Percentiles rank a stretch among this genome's conserved stretches.
These are phyloP conservation scores for Didymella lethalis DNA, from an alignment of 2,329 filamentous ascomycete genomes.

Conservation along the genomic window DNA sequence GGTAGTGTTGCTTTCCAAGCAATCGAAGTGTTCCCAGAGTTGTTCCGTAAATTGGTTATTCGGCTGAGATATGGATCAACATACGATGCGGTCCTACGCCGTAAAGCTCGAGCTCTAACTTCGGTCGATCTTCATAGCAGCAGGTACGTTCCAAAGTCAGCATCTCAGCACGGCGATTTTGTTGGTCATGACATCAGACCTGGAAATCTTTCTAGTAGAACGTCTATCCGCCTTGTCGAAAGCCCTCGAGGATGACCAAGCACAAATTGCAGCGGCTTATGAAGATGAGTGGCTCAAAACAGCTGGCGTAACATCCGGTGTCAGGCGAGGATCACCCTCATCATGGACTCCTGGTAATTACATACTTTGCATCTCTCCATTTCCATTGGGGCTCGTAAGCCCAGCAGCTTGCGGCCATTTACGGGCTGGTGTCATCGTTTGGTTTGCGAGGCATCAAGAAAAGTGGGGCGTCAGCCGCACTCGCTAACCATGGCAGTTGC, in stretches of 20 bases:
- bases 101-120: slow-evolving; percentile 29
- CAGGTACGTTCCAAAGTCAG: slow-evolving; percentile 11
- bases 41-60: not conserved
- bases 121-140: slow-evolving; percentile 27
- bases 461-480: not conserved
- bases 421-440: not conserved
- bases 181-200: not conserved
- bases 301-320: slow-evolving; percentile 25
- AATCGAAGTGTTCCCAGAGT: not conserved
- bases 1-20: slow-evolving; percentile 28
- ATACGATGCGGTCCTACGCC: slow-evolving; percentile 20
- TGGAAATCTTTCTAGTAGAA: not conserved
- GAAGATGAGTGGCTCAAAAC: slow-evolving; percentile 19
- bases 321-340: slow-evolving; percentile 18
- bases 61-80: slow-evolving; percentile 2
- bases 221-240: slow-evolving; percentile 24
- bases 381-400: not conserved
- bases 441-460: not conserved
- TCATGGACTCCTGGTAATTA: not conserved
- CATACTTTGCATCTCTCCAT: not conserved
- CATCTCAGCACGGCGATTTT: slow-evolving; percentile 8
- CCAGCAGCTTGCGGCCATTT: not conserved
- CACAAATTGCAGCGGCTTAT: slow-evolving; percentile 22
- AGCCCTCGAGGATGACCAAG: slow-evolving; percentile 25
- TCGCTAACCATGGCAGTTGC: not conserved